These are phyloP conservation scores for Microbotryum saponariae DNA, from an alignment of 1,284 basidiomycete species.

Conservation along the genomic window DNA sequence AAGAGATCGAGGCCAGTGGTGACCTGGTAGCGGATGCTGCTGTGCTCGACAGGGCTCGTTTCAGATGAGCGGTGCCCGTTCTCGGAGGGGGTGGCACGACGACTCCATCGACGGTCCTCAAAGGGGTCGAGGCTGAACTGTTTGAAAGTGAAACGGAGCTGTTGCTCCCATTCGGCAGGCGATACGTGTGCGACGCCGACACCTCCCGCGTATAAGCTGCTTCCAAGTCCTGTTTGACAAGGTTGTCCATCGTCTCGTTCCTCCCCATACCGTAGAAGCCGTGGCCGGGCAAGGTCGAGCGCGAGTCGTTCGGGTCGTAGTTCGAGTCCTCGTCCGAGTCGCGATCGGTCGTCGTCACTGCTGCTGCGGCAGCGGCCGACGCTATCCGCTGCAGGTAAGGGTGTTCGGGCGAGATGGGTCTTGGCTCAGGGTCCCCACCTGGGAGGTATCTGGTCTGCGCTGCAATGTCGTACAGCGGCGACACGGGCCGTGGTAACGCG, in stretches of 20 bases:
- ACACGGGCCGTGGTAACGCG: too few species aligned
- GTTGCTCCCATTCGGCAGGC: too few species aligned
- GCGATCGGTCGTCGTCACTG: neutral
- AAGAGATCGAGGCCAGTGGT: neutral
- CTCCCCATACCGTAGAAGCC: slow-evolving; percentile 37
- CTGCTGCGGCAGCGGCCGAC: too few species aligned
- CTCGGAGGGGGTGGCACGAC: neutral
- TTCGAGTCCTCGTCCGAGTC: slow-evolving; percentile 20
- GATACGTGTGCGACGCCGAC: too few species aligned
- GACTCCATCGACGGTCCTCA: neutral
- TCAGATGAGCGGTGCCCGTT: slow-evolving; percentile 1
- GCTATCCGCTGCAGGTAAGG: too few species aligned
- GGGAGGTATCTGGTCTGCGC: too few species aligned
- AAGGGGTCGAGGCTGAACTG: neutral
- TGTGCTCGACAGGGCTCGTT: neutral
- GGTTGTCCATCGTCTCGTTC: slow-evolving; percentile 41
- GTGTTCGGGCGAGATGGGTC: too few species aligned
- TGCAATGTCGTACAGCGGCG: too few species aligned
- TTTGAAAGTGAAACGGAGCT: neutral
- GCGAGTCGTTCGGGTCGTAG: slow-evolving; percentile 12
- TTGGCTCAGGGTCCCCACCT: too few species aligned
- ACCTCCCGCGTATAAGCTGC: neutral
- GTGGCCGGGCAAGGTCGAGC: neutral
- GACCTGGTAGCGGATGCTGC: neutral
- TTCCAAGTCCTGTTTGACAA: neutral